phyloP scores from a whole-genome alignment of 1,284 basidiomycete genomes.

The Nidula niveotomentosa region DNA sequence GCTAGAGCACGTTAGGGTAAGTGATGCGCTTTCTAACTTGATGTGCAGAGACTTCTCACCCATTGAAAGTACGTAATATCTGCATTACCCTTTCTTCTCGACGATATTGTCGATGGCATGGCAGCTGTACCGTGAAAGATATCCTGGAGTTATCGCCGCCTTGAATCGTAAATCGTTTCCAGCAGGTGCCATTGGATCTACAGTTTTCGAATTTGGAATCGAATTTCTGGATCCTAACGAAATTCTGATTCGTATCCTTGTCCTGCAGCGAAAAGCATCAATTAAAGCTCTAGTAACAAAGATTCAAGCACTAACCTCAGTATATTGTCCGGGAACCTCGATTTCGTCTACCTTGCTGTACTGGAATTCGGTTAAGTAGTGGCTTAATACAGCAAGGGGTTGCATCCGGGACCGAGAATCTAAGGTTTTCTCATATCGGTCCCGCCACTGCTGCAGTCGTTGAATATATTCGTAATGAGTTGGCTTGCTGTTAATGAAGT shows the following conservation, averaged over 20 bases:
- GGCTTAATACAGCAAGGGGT: conserved; percentile 88
- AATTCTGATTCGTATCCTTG: conserved; percentile 92
- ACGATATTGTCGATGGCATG: conserved; percentile 84
- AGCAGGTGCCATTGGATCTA: conserved; percentile 83
- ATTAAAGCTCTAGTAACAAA: background rate
- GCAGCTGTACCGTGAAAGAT: conserved; percentile 91
- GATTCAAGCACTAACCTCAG: conserved; percentile 61
- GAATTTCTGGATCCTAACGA: conserved; percentile 92
- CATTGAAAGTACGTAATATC: conserved; percentile 91
- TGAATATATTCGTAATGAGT: conserved; percentile 88
- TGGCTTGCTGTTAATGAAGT: conserved; percentile 85
- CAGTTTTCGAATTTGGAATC: conserved; percentile 90
- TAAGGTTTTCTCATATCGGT: conserved; percentile 86
- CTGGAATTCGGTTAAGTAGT: conserved; percentile 97
- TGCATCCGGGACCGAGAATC: conserved; percentile 85
- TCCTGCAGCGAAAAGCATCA: conserved; percentile 50
- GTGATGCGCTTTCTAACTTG: background rate
- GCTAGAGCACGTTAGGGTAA: conserved; percentile 36
- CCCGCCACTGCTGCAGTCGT: conserved; percentile 91
- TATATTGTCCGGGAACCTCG: conserved; percentile 98
- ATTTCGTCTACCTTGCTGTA: conserved; percentile 98
- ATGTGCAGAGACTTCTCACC: conserved; percentile 44
- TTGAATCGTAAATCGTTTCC: conserved; percentile 89
- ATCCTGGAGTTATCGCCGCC: conserved; percentile 91
- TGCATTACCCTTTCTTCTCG: conserved; percentile 95